phyloP scores from a whole-genome alignment of 1,284 basidiomycete species.

The Takashimella koratensis region DNA sequence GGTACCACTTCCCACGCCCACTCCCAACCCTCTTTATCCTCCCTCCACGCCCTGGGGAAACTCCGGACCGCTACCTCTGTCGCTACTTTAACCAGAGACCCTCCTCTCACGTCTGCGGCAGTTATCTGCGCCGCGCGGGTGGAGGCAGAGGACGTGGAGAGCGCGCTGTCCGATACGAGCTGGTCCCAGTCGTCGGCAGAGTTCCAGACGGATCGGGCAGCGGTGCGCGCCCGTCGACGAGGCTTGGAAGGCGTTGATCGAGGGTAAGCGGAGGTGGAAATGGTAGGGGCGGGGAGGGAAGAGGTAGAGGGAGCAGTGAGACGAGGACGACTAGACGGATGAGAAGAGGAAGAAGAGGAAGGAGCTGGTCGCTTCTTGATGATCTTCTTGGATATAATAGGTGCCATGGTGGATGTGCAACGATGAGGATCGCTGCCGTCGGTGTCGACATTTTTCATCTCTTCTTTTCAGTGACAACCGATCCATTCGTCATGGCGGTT shows the following conservation, averaged over 20 bases:
- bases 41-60: constrained; percentile 30
- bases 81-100: constrained; percentile 13
- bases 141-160: constrained; percentile 36
- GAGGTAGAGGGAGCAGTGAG: too few species aligned
- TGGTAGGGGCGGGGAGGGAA: too few species aligned
- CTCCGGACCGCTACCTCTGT: constrained; percentile 14
- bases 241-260: background rate
- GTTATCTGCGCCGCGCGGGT: constrained; percentile 17
- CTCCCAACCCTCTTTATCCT: constrained; percentile 17
- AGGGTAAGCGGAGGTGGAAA: background rate
- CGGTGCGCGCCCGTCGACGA: background rate
- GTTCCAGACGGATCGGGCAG: constrained; percentile 25
- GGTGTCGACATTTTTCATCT: too few species aligned
- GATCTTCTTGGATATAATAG: background rate
- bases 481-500: too few species aligned
- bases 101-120: constrained; percentile 7
- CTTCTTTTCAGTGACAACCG: too few species aligned
- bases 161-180: constrained; percentile 21
- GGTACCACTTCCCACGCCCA: constrained; percentile 24
- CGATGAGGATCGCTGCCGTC: too few species aligned
- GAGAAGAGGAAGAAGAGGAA: background rate
- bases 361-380: background rate
- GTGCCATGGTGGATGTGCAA: too few species aligned
- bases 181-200: constrained; percentile 31
- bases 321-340: too few species aligned